Evolutionary conservation across 768 basidiomycete species (phyloP).

Genomic region (Trametes maxima): DNA sequence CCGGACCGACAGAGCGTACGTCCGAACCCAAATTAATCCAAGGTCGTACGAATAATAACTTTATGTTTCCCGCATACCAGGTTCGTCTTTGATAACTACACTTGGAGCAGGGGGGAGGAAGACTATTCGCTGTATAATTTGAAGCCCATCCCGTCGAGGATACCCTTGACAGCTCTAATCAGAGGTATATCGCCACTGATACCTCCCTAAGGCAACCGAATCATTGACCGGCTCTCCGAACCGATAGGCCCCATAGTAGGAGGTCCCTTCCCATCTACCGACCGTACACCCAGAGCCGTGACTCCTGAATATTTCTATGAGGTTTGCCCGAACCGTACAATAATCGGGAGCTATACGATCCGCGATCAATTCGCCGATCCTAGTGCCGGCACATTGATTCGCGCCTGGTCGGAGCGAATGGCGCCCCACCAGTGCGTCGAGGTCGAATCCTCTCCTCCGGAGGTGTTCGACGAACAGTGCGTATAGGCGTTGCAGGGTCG

Average conservation of each 20-base stretch:
- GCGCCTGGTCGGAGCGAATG: slow-evolving; percentile 42
- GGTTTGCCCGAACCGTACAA: slow-evolving; percentile 42
- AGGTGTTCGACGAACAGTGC: slow-evolving; percentile 58
- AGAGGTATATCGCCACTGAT: slow-evolving; percentile 39
- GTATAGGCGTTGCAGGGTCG: too few relatives aligned
- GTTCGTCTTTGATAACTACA: slow-evolving; percentile 57
- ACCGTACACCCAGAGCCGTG: slow-evolving; percentile 39
- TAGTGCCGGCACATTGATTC: slow-evolving; percentile 35
- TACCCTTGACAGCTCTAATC: slow-evolving; percentile 55
- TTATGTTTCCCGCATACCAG: too few relatives aligned
- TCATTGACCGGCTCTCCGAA: neutral
- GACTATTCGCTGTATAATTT: slow-evolving; percentile 48
- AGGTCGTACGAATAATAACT: neutral
- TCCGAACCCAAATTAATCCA: slow-evolving; percentile 6
- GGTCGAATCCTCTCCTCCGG: slow-evolving; percentile 38
- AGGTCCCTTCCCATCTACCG: slow-evolving; percentile 38
- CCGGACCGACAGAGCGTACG: slow-evolving; percentile 39
- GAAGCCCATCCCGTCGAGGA: slow-evolving; percentile 50
- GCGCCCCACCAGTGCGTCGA: slow-evolving; percentile 52
- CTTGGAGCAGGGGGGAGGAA: slow-evolving; percentile 46
- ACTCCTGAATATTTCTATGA: slow-evolving; percentile 40
- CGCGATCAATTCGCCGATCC: slow-evolving; percentile 34
- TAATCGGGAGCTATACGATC: slow-evolving; percentile 30
- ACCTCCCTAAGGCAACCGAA: neutral
- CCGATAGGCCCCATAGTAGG: slow-evolving; percentile 45